phyloP scores from a whole-genome alignment of 768 basidiomycete genomes.

The Amanita brunnescens region DNA sequence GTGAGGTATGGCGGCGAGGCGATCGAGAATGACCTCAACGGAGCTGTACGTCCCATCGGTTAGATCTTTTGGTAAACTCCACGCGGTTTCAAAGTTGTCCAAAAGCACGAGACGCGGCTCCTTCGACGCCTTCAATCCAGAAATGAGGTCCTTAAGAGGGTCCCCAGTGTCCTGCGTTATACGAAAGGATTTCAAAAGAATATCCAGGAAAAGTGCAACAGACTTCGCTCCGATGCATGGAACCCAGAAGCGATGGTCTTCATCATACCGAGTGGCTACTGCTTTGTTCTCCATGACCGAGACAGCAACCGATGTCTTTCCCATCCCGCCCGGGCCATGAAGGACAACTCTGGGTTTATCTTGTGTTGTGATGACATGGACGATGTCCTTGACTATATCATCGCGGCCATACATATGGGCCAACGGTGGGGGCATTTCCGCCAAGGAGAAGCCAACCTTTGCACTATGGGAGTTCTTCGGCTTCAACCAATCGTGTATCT shows the following conservation, averaged over 20 bases:
- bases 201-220: no score
- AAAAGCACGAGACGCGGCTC: no score
- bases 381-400: conserved; percentile 14
- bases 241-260: no score
- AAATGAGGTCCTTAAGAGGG: conserved; percentile 16
- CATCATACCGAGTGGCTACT: conserved; percentile 10
- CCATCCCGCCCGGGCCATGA: conserved; percentile 27
- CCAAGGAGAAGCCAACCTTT: conserved; percentile 1
- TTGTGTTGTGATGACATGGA: conserved; percentile 2
- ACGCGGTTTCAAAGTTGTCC: no score
- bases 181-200: no score
- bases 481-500: neutral
- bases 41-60: conserved; percentile 6
- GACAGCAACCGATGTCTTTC: no score
- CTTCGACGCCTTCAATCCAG: conserved; percentile 14
- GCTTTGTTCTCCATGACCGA: conserved; percentile 19
- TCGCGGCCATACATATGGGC: no score
- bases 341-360: conserved; percentile 14
- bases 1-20: no score
- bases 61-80: conserved; percentile 15
- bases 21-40: no score
- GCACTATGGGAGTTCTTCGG: neutral
- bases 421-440: no score
- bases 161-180: no score
- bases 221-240: no score